phyloP scores from a whole-genome alignment of 2,329 filamentous ascomycete genomes.

The Hypoxylon sp. region DNA sequence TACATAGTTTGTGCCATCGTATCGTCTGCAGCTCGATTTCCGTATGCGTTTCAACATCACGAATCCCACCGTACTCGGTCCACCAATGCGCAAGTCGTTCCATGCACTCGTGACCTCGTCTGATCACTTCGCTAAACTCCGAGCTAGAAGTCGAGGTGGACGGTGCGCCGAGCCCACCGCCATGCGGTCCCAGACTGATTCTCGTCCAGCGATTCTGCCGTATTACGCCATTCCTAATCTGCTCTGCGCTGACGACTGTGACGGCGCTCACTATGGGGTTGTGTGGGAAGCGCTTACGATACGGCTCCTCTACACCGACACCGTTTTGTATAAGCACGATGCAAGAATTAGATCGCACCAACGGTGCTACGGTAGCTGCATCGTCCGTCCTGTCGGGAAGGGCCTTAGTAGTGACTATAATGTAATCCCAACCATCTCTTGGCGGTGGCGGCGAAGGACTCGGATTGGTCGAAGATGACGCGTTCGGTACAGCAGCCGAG shows the following conservation, averaged over 20 bases:
- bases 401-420: conserved; percentile 80
- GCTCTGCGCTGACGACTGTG: conserved; percentile 78
- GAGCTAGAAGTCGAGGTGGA: conserved; percentile 37
- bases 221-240: conserved; percentile 73
- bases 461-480: conserved; percentile 31
- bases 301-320: conserved; percentile 78
- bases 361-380: conserved; percentile 71
- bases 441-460: conserved; percentile 27
- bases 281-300: conserved; percentile 71
- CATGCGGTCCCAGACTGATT: conserved; percentile 78
- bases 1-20: conserved; percentile 83
- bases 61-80: conserved; percentile 70
- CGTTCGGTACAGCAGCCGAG: conserved; percentile 64
- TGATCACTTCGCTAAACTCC: conserved; percentile 50
- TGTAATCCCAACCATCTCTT: conserved; percentile 70
- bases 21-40: conserved; percentile 78
- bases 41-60: conserved; percentile 75
- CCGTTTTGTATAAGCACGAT: conserved; percentile 81
- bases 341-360: conserved; percentile 68
- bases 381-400: conserved; percentile 76
- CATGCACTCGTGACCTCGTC: conserved; percentile 61
- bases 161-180: conserved; percentile 62
- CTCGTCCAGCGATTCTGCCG: conserved; percentile 82
- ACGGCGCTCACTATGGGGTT: conserved; percentile 77
- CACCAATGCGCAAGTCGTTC: conserved; percentile 68